phyloP scores from a whole-genome alignment of 2,329 filamentous ascomycete species.

The Penicillium sclerotigenum region DNA sequence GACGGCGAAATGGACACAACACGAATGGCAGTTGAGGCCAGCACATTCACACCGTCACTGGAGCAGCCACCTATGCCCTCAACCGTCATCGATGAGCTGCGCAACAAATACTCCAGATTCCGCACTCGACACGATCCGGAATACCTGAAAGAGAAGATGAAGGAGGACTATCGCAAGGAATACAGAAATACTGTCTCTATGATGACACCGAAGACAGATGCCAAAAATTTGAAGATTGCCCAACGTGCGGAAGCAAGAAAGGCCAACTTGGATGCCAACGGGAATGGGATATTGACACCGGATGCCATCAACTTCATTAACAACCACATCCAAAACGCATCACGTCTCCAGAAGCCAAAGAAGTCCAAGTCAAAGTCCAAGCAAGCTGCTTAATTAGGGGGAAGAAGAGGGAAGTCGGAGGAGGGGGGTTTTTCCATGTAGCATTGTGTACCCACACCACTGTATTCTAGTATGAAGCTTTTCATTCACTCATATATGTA shows the following conservation, averaged over 20 bases:
- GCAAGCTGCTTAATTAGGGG: slow-evolving; percentile 10
- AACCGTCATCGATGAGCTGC: slow-evolving; percentile 77
- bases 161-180: slow-evolving; percentile 52
- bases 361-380: slow-evolving; percentile 10
- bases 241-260: slow-evolving; percentile 38
- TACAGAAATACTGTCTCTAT: slow-evolving; percentile 46
- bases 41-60: slow-evolving; percentile 75
- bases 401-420: background rate
- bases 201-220: slow-evolving; percentile 49
- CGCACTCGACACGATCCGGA: slow-evolving; percentile 74
- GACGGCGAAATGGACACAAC: slow-evolving; percentile 68
- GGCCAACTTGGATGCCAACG: slow-evolving; percentile 35
- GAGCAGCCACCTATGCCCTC: slow-evolving; percentile 73
- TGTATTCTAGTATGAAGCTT: slow-evolving; percentile 28
- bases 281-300: slow-evolving; percentile 35
- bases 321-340: slow-evolving; percentile 30
- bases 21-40: slow-evolving; percentile 69
- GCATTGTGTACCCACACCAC: slow-evolving; percentile 29
- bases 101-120: slow-evolving; percentile 78
- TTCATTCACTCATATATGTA: slow-evolving; percentile 11
- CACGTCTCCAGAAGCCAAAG: background rate
- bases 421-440: slow-evolving; percentile 9
- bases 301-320: slow-evolving; percentile 38
- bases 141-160: slow-evolving; percentile 64
- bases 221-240: slow-evolving; percentile 35